phyloP scores from a whole-genome alignment of 2,329 filamentous ascomycete genomes.

The Fusarium foetens region DNA sequence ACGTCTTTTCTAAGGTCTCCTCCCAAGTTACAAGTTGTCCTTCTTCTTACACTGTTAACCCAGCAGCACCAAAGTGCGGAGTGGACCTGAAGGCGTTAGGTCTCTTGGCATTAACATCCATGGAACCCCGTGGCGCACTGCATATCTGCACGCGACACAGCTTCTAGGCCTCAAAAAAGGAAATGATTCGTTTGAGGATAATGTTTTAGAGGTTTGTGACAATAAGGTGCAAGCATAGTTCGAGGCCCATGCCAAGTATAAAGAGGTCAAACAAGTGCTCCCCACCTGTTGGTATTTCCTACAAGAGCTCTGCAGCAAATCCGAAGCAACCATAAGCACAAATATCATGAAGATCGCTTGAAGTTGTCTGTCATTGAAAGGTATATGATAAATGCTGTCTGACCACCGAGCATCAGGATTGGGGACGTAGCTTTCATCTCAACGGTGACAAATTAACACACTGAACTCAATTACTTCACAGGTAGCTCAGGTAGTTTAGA shows the following conservation, averaged over 20 bases:
- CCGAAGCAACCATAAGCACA: background rate
- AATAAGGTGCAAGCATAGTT: constrained; percentile 9
- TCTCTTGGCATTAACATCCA: constrained; percentile 11
- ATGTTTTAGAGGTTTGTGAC: background rate
- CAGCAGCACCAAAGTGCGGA: constrained; percentile 21
- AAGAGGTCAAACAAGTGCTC: background rate
- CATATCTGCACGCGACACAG: constrained; percentile 36
- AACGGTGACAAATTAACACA: background rate
- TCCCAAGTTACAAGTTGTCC: background rate
- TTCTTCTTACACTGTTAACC: constrained; percentile 7
- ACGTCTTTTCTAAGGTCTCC: background rate
- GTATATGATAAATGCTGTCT: background rate
- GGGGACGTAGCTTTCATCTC: background rate
- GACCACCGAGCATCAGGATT: background rate
- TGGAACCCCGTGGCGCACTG: constrained; percentile 28
- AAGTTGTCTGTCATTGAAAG: background rate
- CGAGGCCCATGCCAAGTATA: background rate
- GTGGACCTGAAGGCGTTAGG: constrained; percentile 25
- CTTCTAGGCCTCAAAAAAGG: background rate
- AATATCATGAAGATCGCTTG: background rate
- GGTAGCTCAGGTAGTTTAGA: background rate
- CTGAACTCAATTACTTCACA: constrained; percentile 3
- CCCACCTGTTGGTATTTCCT: background rate
- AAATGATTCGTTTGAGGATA: constrained; percentile 20
- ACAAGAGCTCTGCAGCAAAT: background rate